Percentiles rank a stretch among this genome's conserved stretches.
Evolutionary conservation across 2,329 filamentous ascomycete genomes (phyloP).

Genomic region (Aspergillus versicolor): DNA sequence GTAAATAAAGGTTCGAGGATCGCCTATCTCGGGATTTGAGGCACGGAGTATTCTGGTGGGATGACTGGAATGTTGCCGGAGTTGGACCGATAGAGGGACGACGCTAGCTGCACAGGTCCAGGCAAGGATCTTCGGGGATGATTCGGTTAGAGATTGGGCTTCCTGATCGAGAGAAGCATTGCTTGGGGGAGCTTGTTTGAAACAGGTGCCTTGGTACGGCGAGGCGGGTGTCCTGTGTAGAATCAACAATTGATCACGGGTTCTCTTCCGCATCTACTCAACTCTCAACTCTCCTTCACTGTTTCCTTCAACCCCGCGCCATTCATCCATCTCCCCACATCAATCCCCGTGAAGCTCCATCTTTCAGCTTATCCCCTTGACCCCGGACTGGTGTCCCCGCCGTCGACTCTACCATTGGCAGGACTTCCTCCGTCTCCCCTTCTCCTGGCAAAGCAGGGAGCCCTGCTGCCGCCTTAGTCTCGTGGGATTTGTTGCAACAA

Average conservation of each 20-base stretch:
- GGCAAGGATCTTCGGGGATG: background rate
- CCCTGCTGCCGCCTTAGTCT: too few species aligned
- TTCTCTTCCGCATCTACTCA: background rate
- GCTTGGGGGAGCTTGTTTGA: too few species aligned
- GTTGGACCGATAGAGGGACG: background rate
- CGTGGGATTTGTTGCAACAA: too few species aligned
- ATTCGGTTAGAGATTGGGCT: background rate
- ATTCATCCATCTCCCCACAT: background rate
- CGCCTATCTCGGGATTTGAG: too few species aligned
- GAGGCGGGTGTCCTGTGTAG: background rate
- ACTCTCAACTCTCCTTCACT: background rate
- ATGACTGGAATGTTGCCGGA: background rate
- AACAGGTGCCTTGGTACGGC: too few species aligned
- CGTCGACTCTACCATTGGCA: conserved; percentile 15
- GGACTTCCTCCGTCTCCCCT: background rate
- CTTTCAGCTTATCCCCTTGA: conserved; percentile 2
- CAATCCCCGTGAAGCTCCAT: background rate
- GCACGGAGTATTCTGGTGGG: background rate
- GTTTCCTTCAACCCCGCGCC: background rate
- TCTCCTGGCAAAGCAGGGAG: too few species aligned
- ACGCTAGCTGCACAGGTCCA: background rate
- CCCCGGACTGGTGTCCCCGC: conserved; percentile 13
- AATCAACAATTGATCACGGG: background rate
- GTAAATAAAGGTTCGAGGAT: background rate
- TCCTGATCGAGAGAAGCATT: too few species aligned